These are phyloP conservation scores for Ricinus communis DNA, from an alignment of 345 rosid species.

Conservation along the genomic window DNA sequence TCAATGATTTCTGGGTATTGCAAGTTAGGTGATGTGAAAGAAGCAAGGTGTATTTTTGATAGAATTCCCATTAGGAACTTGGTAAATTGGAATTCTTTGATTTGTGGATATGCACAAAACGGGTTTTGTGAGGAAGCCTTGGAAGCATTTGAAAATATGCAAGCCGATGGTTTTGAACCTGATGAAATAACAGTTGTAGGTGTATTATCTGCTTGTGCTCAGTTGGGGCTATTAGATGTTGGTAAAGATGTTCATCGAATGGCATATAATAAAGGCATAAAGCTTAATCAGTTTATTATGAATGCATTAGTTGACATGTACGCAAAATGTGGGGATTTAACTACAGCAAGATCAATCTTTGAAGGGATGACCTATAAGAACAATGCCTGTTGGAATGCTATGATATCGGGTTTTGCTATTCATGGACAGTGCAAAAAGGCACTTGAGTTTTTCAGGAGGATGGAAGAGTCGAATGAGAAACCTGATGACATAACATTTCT, in stretches of 20 bases:
- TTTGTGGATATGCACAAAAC: conserved; percentile 65
- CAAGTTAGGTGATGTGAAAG: conserved; percentile 50
- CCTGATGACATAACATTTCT: conserved; percentile 66
- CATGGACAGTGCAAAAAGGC: conserved; percentile 64
- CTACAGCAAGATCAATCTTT: conserved; percentile 50
- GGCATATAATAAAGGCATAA: conserved; percentile 37
- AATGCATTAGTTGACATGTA: conserved; percentile 68
- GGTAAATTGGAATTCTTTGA: conserved; percentile 73
- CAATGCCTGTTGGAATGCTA: conserved; percentile 67
- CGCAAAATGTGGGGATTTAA: conserved; percentile 74
- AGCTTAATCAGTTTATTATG: conserved; percentile 51
- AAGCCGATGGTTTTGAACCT: conserved; percentile 52
- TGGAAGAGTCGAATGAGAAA: conserved; percentile 47
- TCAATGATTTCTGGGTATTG: conserved; percentile 77
- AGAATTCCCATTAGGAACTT: conserved; percentile 45
- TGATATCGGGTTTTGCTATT: conserved; percentile 62
- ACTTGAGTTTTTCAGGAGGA: conserved; percentile 50
- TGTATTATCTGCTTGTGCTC: conserved; percentile 78
- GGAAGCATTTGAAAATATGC: conserved; percentile 48
- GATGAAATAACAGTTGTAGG: conserved; percentile 62
- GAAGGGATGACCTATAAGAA: conserved; percentile 46
- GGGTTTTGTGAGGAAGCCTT: conserved; percentile 56
- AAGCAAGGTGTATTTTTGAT: conserved; percentile 53
- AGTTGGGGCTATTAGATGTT: conserved; percentile 48
- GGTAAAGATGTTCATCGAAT: conserved; percentile 62